Base-by-base conservation (phyloP, 2,329 filamentous ascomycete genomes). In the Emericellopsis cladophorae region DNA sequence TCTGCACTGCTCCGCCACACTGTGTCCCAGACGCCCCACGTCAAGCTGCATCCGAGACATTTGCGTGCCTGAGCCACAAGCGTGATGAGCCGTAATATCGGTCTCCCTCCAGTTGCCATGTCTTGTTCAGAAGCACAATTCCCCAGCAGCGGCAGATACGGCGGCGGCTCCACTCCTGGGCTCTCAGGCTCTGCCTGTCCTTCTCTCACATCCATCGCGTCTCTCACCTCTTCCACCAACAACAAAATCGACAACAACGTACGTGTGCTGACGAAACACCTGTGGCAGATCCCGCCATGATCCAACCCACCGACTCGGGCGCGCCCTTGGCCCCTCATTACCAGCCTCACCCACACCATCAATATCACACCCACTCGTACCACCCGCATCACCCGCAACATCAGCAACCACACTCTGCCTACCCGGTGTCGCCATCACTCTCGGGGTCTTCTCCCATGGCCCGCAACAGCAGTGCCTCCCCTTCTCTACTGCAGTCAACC, bases 361-460 rank as follows among this genome's bases (percentile, higher is more conserved):
- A 66, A 36, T 58, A 61, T 38, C 59, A 60, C 40, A 61, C 65
- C 44, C 36, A 37, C 36, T 10, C 58, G 60, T 10, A 76, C 71
- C 54, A 14, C n/a, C n/a, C n/a, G n/a, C n/a, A n/a, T 11, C 44
- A 42, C 12, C 61, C 66, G 23, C 57, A 61, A 15, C 75, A 67
- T 49, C 70, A 76, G 18, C 61, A 65, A 44, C 59, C 59, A 12
- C 76, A 72, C 54, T 72, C 75, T 34, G 59, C 59, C 14, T 76
- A 71, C 54, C 72, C 76, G 35, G 65, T 73, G 35, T 85, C 81
- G 2, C 81, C 82, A 4, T 74, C 75, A n/a, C 68, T 75, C 32
- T 54, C 58, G 23, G 70, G 74, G 14, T 70, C 62, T 31, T 71
- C 64, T 23, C 70, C 64, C 53, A 60, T 57, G 56, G 58, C 65